Conservation (phyloP, 257 asterid genomes). For the Gentiana dahurica region DNA sequence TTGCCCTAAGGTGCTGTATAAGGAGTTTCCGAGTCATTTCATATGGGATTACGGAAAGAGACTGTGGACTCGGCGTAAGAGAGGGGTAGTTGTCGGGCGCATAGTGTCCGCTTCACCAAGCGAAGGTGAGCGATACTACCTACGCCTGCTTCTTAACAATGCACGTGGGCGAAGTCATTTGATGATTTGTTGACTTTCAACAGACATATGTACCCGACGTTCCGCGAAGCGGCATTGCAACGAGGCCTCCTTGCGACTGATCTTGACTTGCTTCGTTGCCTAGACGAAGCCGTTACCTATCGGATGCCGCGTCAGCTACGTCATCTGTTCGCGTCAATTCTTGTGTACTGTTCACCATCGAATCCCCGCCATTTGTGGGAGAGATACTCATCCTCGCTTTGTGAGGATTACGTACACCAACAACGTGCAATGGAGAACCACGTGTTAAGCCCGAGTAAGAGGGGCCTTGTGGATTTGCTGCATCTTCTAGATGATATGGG, state of each 20-base stretch:
- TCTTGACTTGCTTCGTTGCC: neutral
- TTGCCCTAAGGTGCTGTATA: neutral
- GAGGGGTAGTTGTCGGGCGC: neutral
- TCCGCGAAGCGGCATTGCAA: neutral
- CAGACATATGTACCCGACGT: neutral
- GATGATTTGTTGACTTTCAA: neutral
- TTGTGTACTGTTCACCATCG: neutral
- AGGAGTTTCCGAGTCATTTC: neutral
- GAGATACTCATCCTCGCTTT: neutral
- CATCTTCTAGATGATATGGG: neutral
- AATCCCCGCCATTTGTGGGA: neutral
- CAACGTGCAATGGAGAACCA: too few relatives aligned
- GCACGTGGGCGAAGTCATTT: neutral
- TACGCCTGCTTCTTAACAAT: neutral
- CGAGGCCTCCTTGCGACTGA: neutral
- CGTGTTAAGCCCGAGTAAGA: neutral
- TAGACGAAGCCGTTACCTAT: neutral
- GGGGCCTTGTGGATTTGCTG: neutral
- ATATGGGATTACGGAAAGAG: neutral
- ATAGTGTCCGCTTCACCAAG: neutral
- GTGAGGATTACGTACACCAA: neutral
- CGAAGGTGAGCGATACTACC: constrained; percentile 1
- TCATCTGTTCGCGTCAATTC: neutral
- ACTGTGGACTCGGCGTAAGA: neutral
- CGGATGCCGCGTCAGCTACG: neutral